Conservation (phyloP, 345 rosid genomes). For the Lepidium aucheri region DNA sequence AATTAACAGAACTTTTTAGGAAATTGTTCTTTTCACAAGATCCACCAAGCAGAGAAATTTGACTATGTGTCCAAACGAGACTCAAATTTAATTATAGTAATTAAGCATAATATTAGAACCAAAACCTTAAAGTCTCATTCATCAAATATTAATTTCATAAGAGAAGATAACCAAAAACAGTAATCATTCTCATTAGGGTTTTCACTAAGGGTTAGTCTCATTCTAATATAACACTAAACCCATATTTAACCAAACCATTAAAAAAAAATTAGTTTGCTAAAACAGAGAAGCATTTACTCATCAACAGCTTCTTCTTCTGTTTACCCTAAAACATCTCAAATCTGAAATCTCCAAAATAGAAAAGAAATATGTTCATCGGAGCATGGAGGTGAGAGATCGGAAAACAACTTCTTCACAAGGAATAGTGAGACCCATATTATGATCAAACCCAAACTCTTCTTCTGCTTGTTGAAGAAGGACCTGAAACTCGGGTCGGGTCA, state of each 20-base stretch:
- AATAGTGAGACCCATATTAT: too few species aligned
- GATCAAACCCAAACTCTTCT: too few species aligned
- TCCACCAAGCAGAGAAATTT: background rate
- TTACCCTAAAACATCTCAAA: background rate
- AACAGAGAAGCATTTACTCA: conserved; percentile 13
- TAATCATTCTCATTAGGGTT: background rate
- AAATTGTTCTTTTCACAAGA: background rate
- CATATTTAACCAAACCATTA: conserved; percentile 3
- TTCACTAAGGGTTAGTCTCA: conserved; percentile 18
- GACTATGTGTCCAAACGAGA: background rate
- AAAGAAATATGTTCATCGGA: background rate
- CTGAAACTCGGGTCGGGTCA: too few species aligned
- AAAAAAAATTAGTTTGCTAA: conserved; percentile 7
- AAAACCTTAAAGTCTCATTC: conserved; percentile 8
- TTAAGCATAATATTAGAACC: background rate
- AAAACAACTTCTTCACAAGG: too few species aligned
- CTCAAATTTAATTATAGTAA: background rate
- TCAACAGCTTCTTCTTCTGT: conserved; percentile 21
- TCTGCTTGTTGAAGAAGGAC: too few species aligned
- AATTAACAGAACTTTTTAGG: background rate
- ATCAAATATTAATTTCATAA: conserved; percentile 11
- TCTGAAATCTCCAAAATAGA: background rate
- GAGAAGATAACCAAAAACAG: conserved; percentile 13
- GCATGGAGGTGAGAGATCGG: too few species aligned
- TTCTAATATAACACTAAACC: conserved; percentile 23